Percentiles rank a stretch among this genome's conserved stretches.
Evolutionary conservation across 768 basidiomycete genomes (phyloP).

Genomic region (Agrocybe praecox): DNA sequence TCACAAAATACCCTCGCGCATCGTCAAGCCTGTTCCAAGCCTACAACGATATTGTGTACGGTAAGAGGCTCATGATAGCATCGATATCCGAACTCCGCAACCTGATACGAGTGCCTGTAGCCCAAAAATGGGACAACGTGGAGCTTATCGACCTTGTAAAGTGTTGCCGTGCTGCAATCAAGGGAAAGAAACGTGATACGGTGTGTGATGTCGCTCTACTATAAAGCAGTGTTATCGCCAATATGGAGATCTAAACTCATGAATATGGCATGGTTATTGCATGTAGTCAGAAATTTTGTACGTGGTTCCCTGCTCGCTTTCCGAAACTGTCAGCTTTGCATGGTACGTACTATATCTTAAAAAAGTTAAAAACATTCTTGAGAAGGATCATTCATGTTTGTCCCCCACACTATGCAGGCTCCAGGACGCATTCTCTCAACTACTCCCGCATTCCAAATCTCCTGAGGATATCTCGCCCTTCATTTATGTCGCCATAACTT

Average conservation of each 20-base stretch:
- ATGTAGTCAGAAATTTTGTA: slow-evolving; percentile 44
- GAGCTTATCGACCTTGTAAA: slow-evolving; percentile 60
- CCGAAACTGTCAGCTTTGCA: slow-evolving; percentile 64
- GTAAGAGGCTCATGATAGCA: slow-evolving; percentile 32
- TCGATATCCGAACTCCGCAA: background rate
- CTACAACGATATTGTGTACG: slow-evolving; percentile 72
- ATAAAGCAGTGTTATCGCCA: too few species aligned
- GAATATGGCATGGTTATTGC: background rate
- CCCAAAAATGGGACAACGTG: slow-evolving; percentile 73
- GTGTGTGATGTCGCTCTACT: too few species aligned
- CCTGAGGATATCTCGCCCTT: slow-evolving; percentile 12
- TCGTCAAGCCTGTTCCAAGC: slow-evolving; percentile 71
- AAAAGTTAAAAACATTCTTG: background rate
- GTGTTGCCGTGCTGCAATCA: slow-evolving; percentile 59
- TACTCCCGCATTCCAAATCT: slow-evolving; percentile 24
- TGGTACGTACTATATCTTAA: slow-evolving; percentile 40
- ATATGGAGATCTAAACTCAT: background rate
- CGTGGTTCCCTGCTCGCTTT: slow-evolving; percentile 69
- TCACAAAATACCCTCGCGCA: slow-evolving; percentile 62
- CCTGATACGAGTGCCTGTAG: slow-evolving; percentile 35
- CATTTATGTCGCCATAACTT: slow-evolving; percentile 71
- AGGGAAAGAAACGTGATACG: slow-evolving; percentile 55
- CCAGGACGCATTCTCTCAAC: slow-evolving; percentile 52
- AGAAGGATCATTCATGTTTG: background rate
- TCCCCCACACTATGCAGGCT: slow-evolving; percentile 43